Evolutionary conservation across 2,329 filamentous ascomycete species (phyloP), one percentile per base, ranked within the genome.

Genomic region (Fusarium kyushuense): DNA sequence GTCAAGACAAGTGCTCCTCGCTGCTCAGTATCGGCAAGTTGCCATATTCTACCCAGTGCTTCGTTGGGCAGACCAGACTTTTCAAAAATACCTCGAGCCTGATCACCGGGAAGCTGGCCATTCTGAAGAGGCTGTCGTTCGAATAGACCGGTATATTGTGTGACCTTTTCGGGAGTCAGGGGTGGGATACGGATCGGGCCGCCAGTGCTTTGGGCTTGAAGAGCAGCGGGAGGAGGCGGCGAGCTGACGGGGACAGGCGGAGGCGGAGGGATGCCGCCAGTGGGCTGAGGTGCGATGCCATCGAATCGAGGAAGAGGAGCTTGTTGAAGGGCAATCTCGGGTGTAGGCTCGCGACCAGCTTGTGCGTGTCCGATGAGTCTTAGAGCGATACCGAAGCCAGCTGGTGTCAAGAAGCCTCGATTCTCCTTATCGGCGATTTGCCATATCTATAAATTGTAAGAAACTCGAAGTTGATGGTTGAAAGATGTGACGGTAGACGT

Each of bases 351-450:
- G 78, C 92, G 89, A 74, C 93, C 92, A 69, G 91, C 92, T 82
- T 99, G 96, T 69, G 94, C 94, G 82, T 98, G 96, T 63, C 94
- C 96, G 77, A 99, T 98, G 77, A 99, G 89, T 75, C 96, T 89
- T 77, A 99, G 82, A 59, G 97, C 96, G 77, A 97, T 88, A 64
- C 94, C 93, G 81, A 99, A 99, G 77, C 95, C 96, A 41, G 94
- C 89, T 21, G 94, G 94, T 33, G 94, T 97, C 71, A 99, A 84
- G 72, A 98, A 92, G 53, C 96, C 96, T 69, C 94, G 89, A 83
- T 99, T 99, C 83, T 98, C 95, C 71, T 89, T 94, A 82, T 99
- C 96, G 72, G 96, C 95, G 78, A 99, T 96, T 82, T 98, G 95
- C 96, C 96, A 99, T 86, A 99, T 98, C 92, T 97, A 79, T 67